phyloP scores from a whole-genome alignment of 768 basidiomycete genomes.

The Kwoniella sp. region DNA sequence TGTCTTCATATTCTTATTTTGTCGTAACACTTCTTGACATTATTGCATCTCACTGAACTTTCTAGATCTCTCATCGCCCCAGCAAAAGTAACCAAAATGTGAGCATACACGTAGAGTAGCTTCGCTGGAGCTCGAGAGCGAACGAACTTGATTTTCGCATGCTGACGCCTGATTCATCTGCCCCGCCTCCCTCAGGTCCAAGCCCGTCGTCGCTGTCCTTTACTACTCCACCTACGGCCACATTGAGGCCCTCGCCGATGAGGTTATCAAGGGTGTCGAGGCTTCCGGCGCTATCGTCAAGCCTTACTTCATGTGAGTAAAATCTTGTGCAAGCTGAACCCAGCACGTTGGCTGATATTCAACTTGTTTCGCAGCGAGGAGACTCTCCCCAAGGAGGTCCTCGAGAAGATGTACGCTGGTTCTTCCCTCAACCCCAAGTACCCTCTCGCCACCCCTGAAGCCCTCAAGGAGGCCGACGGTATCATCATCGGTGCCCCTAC shows the following conservation, averaged over 20 bases:
- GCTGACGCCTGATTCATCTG: not conserved
- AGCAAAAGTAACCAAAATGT: no score
- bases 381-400: conserved; percentile 71
- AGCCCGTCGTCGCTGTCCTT: conserved; percentile 46
- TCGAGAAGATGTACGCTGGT: conserved; percentile 68
- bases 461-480: conserved; percentile 64
- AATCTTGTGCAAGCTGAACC: not conserved
- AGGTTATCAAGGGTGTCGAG: conserved; percentile 52
- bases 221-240: conserved; percentile 56
- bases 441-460: conserved; percentile 65
- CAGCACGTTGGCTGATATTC: not conserved
- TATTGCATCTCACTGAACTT: no score
- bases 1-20: no score
- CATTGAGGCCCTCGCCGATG: conserved; percentile 52
- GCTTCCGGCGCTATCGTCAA: conserved; percentile 54
- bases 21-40: no score
- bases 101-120: not conserved
- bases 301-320: conserved; percentile 58
- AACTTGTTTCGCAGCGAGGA: conserved; percentile 60
- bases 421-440: conserved; percentile 64
- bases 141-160: not conserved
- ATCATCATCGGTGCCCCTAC: conserved; percentile 67
- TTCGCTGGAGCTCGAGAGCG: no score
- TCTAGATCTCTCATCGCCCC: no score
- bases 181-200: conserved; percentile 2